A percentile compares a stretch with the other conserved stretches of the same genome.
Conservation (phyloP, 495 filamentous ascomycete genomes). For the Hypoxylon crocopeplum region DNA sequence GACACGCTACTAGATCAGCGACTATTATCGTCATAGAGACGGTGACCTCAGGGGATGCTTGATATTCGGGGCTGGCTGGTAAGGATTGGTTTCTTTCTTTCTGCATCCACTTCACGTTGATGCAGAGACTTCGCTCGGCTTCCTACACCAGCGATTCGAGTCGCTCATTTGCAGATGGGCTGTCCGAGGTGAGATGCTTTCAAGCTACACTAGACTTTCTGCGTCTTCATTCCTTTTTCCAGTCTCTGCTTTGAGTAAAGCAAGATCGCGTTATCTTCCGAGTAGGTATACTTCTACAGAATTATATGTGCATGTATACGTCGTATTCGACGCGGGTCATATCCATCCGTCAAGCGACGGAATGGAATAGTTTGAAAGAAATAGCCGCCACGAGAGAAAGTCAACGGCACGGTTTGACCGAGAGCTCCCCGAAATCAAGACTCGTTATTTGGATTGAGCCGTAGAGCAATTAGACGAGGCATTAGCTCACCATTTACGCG, state of each 20-base stretch:
- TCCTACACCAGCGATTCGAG: background rate
- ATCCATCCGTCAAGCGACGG: conserved; percentile 34
- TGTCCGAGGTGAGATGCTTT: conserved; percentile 3
- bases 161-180: background rate
- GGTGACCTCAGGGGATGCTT: too few relatives aligned
- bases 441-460: conserved; percentile 8
- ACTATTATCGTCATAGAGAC: too few relatives aligned
- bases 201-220: background rate
- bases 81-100: too few relatives aligned
- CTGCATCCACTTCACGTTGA: too few relatives aligned
- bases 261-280: background rate
- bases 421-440: conserved; percentile 3
- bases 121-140: too few relatives aligned
- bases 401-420: conserved; percentile 20
- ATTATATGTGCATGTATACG: conserved; percentile 6
- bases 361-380: conserved; percentile 15
- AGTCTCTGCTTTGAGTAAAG: background rate
- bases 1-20: background rate
- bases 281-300: background rate
- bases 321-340: conserved; percentile 24
- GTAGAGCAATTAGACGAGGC: conserved; percentile 11
- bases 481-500: conserved; percentile 14
- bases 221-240: conserved; percentile 6
- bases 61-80: too few relatives aligned
- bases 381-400: conserved; percentile 30